A percentile compares a stretch with the other conserved stretches of the same genome.
Conservation (phyloP, 73 alveolate genomes). For the Loxodes magnus region DNA sequence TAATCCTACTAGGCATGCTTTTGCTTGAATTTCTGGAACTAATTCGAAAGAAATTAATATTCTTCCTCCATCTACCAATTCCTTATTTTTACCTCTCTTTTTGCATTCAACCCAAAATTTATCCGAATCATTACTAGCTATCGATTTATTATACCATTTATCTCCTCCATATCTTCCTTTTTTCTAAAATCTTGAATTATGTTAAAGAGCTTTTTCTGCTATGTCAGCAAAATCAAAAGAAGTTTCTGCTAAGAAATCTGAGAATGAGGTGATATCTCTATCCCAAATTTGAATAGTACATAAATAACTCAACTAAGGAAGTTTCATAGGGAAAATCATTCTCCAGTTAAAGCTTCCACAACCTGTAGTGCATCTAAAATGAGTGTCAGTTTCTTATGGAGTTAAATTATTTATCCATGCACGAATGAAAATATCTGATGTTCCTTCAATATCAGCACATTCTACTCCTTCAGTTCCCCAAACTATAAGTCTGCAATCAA, state of each 20-base stretch:
- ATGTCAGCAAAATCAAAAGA: conserved; percentile 33
- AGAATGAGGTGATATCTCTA: conserved; percentile 57
- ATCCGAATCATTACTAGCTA: conserved; percentile 34
- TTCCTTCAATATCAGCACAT: conserved; percentile 77
- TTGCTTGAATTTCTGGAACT: conserved; percentile 54
- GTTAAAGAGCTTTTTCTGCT: conserved; percentile 30
- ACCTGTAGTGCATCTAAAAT: conserved; percentile 73
- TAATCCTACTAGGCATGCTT: conserved; percentile 55
- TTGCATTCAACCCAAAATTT: conserved; percentile 32
- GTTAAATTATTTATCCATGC: conserved; percentile 56
- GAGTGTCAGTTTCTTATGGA: conserved; percentile 76
- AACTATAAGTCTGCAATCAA: conserved; percentile 72
- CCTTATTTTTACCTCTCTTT: conserved; percentile 38
- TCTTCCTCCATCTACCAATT: conserved; percentile 39
- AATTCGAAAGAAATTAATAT: conserved; percentile 52
- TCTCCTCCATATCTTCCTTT: conserved; percentile 12
- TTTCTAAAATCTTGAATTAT: conserved; percentile 28
- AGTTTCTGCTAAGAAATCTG: conserved; percentile 65
- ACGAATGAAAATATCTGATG: conserved; percentile 71
- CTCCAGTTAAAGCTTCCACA: conserved; percentile 81
- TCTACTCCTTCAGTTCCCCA: conserved; percentile 75
- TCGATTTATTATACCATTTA: conserved; percentile 26
- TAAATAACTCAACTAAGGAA: conserved; percentile 22
- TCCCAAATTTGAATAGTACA: conserved; percentile 60
- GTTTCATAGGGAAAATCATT: conserved; percentile 41